phyloP scores from a whole-genome alignment of 208 protist species.

The Crithidia thermophila region DNA sequence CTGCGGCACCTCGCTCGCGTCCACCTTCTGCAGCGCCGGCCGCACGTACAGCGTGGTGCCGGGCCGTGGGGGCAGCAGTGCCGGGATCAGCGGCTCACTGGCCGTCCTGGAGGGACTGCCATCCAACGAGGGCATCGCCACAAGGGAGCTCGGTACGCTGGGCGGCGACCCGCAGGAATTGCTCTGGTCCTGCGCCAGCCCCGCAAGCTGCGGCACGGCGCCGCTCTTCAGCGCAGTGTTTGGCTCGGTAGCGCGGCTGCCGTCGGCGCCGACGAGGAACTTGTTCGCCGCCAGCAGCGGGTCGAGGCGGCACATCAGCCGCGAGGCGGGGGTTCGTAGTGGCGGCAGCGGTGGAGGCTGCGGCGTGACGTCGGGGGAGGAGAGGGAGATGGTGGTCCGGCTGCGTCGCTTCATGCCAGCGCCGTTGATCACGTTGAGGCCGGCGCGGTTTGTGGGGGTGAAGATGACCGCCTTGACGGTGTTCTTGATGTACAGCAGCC shows the following conservation, averaged over 20 bases:
- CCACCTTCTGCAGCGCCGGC: neutral
- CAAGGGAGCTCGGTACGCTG: neutral
- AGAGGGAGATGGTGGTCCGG: neutral
- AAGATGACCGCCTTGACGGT: neutral
- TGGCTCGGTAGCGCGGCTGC: too few species aligned
- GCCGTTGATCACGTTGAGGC: neutral
- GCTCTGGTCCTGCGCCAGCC: slow-evolving; percentile 3
- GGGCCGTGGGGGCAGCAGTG: neutral
- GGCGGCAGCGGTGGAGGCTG: neutral
- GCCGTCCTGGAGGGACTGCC: neutral
- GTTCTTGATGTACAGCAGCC: neutral
- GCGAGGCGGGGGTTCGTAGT: neutral
- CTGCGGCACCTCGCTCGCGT: neutral
- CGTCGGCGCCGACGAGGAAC: too few species aligned
- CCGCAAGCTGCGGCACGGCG: too few species aligned
- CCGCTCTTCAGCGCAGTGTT: neutral
- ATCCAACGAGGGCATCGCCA: neutral
- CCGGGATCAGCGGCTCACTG: neutral
- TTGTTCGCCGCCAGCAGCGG: neutral
- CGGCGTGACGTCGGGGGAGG: too few species aligned
- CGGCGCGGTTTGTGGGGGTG: neutral
- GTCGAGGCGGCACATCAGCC: neutral
- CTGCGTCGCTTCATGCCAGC: neutral
- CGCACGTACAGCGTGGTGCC: neutral
- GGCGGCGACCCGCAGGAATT: neutral